These are phyloP conservation scores for Diaporthe australafricana DNA, from an alignment of 2,329 filamentous ascomycete genomes.

Conservation along the genomic window DNA sequence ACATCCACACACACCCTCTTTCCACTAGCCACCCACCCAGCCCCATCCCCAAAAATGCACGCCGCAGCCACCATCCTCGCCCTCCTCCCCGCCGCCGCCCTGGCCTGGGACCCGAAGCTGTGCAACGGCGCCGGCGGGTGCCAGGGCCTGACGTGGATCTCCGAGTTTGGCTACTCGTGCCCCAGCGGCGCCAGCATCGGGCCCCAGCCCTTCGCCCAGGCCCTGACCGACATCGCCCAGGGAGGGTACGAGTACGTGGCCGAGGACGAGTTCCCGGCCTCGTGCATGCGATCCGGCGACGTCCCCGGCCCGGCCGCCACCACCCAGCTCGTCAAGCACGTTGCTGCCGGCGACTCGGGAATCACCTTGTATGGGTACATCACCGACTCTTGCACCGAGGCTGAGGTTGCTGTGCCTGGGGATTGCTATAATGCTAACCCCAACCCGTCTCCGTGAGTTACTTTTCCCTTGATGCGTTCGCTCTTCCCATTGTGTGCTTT, in stretches of 20 bases:
- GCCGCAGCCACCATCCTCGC: background rate
- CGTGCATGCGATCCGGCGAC: background rate
- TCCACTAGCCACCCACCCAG: background rate
- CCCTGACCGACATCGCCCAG: background rate
- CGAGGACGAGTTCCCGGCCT: constrained; percentile 10
- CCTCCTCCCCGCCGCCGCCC: constrained; percentile 10
- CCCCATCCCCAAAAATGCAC: background rate
- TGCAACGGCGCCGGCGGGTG: constrained; percentile 12
- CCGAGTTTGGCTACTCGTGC: constrained; percentile 9
- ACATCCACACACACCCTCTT: background rate
- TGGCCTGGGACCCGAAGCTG: background rate
- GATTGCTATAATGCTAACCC: constrained; percentile 7
- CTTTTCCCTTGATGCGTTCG: no score
- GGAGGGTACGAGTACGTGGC: constrained; percentile 7
- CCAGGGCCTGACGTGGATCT: constrained; percentile 13
- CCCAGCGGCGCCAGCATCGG: background rate
- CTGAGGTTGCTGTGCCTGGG: background rate
- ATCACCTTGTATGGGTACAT: constrained; percentile 11
- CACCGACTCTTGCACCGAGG: background rate
- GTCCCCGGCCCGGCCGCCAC: background rate
- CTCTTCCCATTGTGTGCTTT: background rate
- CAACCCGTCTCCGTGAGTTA: constrained; percentile 9
- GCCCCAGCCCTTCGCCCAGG: background rate
- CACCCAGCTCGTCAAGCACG: background rate
- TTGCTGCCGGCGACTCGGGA: background rate